Base-by-base conservation (phyloP, 306 rosid species). In the Malus orientalis region DNA sequence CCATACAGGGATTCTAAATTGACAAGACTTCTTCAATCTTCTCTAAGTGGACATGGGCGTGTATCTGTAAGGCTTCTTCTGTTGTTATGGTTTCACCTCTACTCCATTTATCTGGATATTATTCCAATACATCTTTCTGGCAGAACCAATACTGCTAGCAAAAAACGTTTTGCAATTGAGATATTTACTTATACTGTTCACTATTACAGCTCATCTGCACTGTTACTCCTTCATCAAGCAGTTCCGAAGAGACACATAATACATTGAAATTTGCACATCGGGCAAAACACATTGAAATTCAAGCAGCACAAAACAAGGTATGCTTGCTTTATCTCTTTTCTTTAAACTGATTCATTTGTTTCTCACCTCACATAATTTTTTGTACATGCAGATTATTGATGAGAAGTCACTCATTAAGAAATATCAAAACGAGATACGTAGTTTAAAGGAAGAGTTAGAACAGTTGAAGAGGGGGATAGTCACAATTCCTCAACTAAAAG, bases 351-450 rank as follows among this genome's bases (percentile, higher is more conserved):
- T 65, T 60, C 74, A 61, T 80, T 77, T 42, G n/a, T 70, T 62
- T 86, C 76, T 78, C 13, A 64, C 63, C 79, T 23, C 27, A 38
- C 57, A 67, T 73, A 69, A 58, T 81, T 61, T 23, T 47, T 16
- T 44, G 74, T 61, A 51, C 81, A 84, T 77, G 90, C 90, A 96
- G 99, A 96, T 96, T 85, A 89, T 96, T 84, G 99, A 96, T 84
- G 99, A 96, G 89, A 96, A 96, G 79, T 96, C 99, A 10, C 98
- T 96, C 59, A 96, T 96, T 76, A 96, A 96, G 88, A 96, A 96
- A 83, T 96, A 96, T 82, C 99, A 96, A 81, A 88, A 88, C 14
- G 97, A 96, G 90, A 96, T 96, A 81, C 97, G 82, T 69, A 77
- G 84, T 84, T 86, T 96, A 78, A 96, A 85, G 91, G 97, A 96